Conservation (phyloP, 2,329 filamentous ascomycete species). For the Eutypa lata region DNA sequence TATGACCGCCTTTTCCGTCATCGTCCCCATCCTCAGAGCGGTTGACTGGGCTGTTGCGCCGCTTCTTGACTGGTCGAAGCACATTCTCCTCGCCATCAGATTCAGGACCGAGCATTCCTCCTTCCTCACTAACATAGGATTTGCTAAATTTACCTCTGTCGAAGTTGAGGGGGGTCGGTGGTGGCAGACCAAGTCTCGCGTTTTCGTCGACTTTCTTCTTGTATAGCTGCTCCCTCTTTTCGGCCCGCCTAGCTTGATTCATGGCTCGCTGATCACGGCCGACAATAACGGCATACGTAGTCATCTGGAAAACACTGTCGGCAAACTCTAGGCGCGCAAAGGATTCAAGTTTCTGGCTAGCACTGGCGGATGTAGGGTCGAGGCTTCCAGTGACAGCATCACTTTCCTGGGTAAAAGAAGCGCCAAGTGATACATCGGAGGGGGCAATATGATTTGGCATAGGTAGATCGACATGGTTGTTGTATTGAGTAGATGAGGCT, state of each 20-base stretch:
- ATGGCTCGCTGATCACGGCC: slow-evolving; percentile 66
- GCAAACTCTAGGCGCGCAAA: slow-evolving; percentile 65
- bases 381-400: slow-evolving; percentile 27
- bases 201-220: slow-evolving; percentile 45
- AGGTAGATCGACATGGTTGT: slow-evolving; percentile 19
- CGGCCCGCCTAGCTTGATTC: slow-evolving; percentile 50
- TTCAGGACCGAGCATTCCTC: slow-evolving; percentile 64
- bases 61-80: slow-evolving; percentile 39
- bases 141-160: slow-evolving; percentile 57
- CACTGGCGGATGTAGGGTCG: slow-evolving; percentile 31
- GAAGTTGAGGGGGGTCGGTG: slow-evolving; percentile 46
- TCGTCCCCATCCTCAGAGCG: slow-evolving; percentile 43
- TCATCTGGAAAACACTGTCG: slow-evolving; percentile 78
- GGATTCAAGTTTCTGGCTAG: slow-evolving; percentile 46
- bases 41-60: slow-evolving; percentile 40
- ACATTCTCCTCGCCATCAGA: slow-evolving; percentile 52
- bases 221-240: slow-evolving; percentile 45
- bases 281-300: slow-evolving; percentile 68
- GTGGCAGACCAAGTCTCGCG: slow-evolving; percentile 45
- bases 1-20: slow-evolving; percentile 35
- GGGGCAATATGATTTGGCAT: slow-evolving; percentile 22
- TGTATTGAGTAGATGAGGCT: slow-evolving; percentile 17
- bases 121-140: slow-evolving; percentile 67
- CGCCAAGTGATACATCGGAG: slow-evolving; percentile 30
- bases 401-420: slow-evolving; percentile 27